Conservation (phyloP, 2,329 filamentous ascomycete species). For the Davidsoniella virescens region DNA sequence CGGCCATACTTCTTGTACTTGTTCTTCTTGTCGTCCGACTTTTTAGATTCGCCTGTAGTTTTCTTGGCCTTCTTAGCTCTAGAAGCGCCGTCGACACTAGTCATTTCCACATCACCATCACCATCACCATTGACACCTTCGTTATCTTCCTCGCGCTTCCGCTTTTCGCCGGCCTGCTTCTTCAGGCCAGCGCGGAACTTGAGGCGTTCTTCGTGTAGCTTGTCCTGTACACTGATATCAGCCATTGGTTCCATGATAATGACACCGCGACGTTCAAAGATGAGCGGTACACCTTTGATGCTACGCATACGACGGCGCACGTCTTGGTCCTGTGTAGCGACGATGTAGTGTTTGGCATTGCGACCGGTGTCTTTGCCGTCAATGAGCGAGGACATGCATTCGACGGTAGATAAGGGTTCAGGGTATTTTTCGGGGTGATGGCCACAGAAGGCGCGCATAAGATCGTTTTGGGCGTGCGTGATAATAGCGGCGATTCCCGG, state of each 20-base stretch:
- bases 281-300: slow-evolving; percentile 57
- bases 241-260: slow-evolving; percentile 62
- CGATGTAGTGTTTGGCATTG: slow-evolving; percentile 67
- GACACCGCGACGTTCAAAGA: slow-evolving; percentile 65
- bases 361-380: slow-evolving; percentile 55
- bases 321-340: slow-evolving; percentile 55
- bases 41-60: not conserved
- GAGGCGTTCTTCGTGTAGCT: slow-evolving; percentile 51
- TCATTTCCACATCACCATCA: slow-evolving; percentile 13
- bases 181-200: slow-evolving; percentile 61
- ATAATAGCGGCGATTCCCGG: slow-evolving; percentile 45
- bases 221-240: slow-evolving; percentile 42
- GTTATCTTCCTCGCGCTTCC: slow-evolving; percentile 32
- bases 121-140: slow-evolving; percentile 19
- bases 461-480: slow-evolving; percentile 51
- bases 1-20: slow-evolving; percentile 43
- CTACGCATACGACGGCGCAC: slow-evolving; percentile 46
- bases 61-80: slow-evolving; percentile 23
- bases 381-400: slow-evolving; percentile 60
- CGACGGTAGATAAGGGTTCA: slow-evolving; percentile 49
- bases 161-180: slow-evolving; percentile 28
- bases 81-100: slow-evolving; percentile 16
- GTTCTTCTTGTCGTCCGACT: slow-evolving; percentile 26
- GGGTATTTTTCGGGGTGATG: slow-evolving; percentile 59
- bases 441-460: slow-evolving; percentile 61